Evolutionary conservation across 208 protist species (phyloP), one percentile per base, ranked within the genome.

Genomic region (Trypanosoma melophagium): DNA sequence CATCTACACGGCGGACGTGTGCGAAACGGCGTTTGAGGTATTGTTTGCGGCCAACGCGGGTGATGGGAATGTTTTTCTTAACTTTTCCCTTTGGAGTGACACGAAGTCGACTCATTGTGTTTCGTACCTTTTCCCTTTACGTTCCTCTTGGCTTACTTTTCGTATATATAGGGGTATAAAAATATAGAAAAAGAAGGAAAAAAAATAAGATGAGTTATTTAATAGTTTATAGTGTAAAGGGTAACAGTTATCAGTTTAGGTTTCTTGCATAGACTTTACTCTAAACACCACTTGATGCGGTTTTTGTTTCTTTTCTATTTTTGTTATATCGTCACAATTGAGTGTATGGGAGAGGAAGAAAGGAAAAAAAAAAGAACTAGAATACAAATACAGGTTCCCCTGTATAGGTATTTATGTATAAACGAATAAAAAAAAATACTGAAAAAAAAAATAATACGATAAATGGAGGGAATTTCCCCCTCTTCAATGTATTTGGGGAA

Each of bases 51-150:
- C 89, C 89, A n/a, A 92, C 62, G 17, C 86, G 80, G 0, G 89
- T 95, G 77, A 95, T 87, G 60, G 89, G 86, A 60, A 95, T 92
- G 70, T 91, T 95, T 55, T 86, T 87, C 77, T 89, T 89, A 13
- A 87, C 82, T 56, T 92, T 92, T 13, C 84, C 82, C 69, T 95
- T 92, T 16, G 83, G 83, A 2, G 88, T 91, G 7, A 94, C 88
- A 56, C 81, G 81, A 8, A 94, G 7, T 13, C 88, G 83, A 22
- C 88, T 76, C 88, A 94, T 94, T 38, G 35, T 35, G 28, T 35
- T 35, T 35, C 28, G 28, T 35, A 35, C 28, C 28, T 62, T 59
- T 58, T 5, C 28, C 5, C 5, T 35, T 35, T 35, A 35, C 28
- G 28, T 35, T 35, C 5, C 28, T 35, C 28, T 35, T 35, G 1